Conservation (phyloP, 2,329 filamentous ascomycete species). For the Sphaerulina musiva region DNA sequence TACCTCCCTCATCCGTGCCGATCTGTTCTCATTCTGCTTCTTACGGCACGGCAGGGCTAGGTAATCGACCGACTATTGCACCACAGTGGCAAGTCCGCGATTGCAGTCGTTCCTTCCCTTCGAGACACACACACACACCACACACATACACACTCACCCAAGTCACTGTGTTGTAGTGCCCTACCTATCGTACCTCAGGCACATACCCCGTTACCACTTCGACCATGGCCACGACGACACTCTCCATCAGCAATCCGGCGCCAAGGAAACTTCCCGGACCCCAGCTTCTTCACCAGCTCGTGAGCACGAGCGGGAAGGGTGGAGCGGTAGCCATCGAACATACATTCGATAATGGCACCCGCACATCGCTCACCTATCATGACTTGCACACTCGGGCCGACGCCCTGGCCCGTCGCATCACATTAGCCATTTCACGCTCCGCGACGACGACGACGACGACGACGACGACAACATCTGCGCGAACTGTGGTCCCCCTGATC, state of each 20-base stretch:
- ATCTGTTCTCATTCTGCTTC: too few species aligned
- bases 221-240: constrained; percentile 15
- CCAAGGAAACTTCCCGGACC: constrained; percentile 51
- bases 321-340: constrained; percentile 57
- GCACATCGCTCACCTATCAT: constrained; percentile 52
- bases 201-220: background rate
- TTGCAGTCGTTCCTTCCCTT: background rate
- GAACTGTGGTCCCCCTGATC: constrained; percentile 63
- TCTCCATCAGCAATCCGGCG: constrained; percentile 54
- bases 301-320: constrained; percentile 40
- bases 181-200: too few species aligned
- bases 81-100: background rate
- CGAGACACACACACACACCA: background rate
- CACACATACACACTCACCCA: too few species aligned
- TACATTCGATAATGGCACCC: constrained; percentile 44
- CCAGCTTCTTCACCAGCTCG: constrained; percentile 55
- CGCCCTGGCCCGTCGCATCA: constrained; percentile 50
- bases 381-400: constrained; percentile 56
- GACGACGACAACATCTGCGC: background rate
- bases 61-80: background rate
- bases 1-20: too few species aligned
- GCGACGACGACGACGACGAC: background rate
- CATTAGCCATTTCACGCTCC: constrained; percentile 21
- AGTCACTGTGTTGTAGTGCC: too few species aligned
- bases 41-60: background rate